Base-by-base conservation (phyloP, 2,329 filamentous ascomycete species). In the Aureobasidium sp. region DNA sequence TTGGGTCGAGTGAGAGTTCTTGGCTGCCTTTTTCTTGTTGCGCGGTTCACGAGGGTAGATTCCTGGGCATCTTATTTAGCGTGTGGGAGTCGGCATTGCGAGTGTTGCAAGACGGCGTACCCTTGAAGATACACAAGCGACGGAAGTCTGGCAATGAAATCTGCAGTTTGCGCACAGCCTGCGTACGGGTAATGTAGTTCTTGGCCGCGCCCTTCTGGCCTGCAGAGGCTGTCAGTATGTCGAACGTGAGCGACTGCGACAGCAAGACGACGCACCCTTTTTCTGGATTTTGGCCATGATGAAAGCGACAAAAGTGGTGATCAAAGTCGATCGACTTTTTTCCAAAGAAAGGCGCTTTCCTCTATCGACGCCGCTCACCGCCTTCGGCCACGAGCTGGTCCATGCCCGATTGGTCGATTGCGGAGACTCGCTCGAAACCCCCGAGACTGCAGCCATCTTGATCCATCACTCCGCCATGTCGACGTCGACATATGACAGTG, bases 71-170 rank as follows among this genome's bases (percentile, higher is more conserved):
- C 8, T 19, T 2, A 4, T 4, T 38, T 48, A 39, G 30, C 42
- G 14, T 2, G 2, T 32, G 25, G 7, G 8, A 29, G 10, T 24
- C n/a, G n/a, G n/a, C n/a, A n/a, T 5, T 2, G 5, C 2, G n/a
- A 27, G 17, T 49, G 25, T 27, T 2, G 17, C 12, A 21, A 24
- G 25, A 32, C 2, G 27, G 12, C 57, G 12, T 65, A 78, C 80
- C 93, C 78, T 97, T 97, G 85, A 95, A 98, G 71, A 98, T 98
- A 76, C 93, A 98, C 68, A 98, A 80, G 74, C 95, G 86, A 74
- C 93, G 85, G 75, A 98, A 98, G 74, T 98, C 93, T 61, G 90
- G 90, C 54, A 98, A 82, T 66, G 88, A 95, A 72, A 98, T 87
- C 74, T 98, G 93, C 58, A 98, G 84, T 76, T 97, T 98, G 71